These are phyloP conservation scores for Globisporangium canariense DNA, from an alignment of 352 stramenopile species.

Conservation along the genomic window DNA sequence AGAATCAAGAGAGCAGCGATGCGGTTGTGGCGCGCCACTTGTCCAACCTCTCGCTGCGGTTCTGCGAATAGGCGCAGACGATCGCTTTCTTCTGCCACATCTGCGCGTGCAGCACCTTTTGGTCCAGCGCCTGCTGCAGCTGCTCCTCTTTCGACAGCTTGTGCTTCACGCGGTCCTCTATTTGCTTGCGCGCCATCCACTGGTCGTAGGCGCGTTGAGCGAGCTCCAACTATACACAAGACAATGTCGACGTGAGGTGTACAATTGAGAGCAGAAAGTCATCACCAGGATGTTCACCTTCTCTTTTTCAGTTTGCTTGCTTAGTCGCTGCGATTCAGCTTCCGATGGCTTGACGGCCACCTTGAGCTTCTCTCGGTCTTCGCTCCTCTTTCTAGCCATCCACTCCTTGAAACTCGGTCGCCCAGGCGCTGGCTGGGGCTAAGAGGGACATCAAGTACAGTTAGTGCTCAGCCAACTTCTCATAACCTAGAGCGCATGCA, in stretches of 20 bases:
- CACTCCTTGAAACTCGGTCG: slow-evolving; percentile 16
- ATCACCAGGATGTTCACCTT: background rate
- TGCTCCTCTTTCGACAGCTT: slow-evolving; percentile 27
- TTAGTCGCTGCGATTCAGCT: background rate
- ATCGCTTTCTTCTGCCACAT: slow-evolving; percentile 66
- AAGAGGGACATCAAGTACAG: background rate
- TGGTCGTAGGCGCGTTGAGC: slow-evolving; percentile 23
- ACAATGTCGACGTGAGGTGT: background rate
- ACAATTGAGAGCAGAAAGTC: too few relatives aligned
- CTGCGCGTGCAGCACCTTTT: slow-evolving; percentile 33
- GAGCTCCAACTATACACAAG: slow-evolving; percentile 2
- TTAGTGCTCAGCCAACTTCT: background rate
- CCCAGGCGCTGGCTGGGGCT: background rate
- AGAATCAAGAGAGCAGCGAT: slow-evolving; percentile 8
- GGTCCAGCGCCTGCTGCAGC: slow-evolving; percentile 21
- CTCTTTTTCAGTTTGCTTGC: background rate
- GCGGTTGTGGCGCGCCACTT: slow-evolving; percentile 9
- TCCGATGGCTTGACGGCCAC: background rate
- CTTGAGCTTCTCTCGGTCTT: slow-evolving; percentile 3
- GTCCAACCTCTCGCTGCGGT: slow-evolving; percentile 10
- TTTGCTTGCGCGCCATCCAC: slow-evolving; percentile 46
- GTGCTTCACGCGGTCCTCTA: slow-evolving; percentile 44
- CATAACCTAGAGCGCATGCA: too few relatives aligned
- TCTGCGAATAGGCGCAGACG: slow-evolving; percentile 72
- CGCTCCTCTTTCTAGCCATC: slow-evolving; percentile 12